Percentiles rank a stretch among this genome's conserved stretches.
Evolutionary conservation across 2,329 filamentous ascomycete species (phyloP).

Genomic region (Talaromyces verruculosus): DNA sequence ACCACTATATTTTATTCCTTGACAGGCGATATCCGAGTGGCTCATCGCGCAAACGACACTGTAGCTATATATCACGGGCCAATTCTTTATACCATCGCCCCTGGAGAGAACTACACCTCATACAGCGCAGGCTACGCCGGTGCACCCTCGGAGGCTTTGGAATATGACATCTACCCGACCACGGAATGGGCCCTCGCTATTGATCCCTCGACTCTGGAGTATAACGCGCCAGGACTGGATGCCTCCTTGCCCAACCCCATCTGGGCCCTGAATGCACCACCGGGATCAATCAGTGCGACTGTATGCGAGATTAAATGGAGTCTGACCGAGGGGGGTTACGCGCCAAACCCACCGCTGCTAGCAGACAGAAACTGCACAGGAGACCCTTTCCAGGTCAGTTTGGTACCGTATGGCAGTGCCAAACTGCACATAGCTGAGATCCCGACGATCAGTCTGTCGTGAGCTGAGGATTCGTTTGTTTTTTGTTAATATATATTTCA

Average conservation of each 20-base stretch:
- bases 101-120: constrained; percentile 33
- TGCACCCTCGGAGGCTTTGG: constrained; percentile 32
- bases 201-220: constrained; percentile 37
- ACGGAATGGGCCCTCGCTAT: constrained; percentile 33
- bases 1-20: constrained; percentile 39
- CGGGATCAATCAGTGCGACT: constrained; percentile 39
- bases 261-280: constrained; percentile 37
- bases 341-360: constrained; percentile 36
- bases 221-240: constrained; percentile 27
- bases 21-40: constrained; percentile 32
- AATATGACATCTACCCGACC: constrained; percentile 39
- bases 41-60: constrained; percentile 44
- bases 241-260: constrained; percentile 27
- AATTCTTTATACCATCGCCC: constrained; percentile 46
- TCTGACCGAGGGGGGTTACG: constrained; percentile 37
- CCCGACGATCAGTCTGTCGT: constrained; percentile 28
- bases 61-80: constrained; percentile 48
- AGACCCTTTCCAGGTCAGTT: constrained; percentile 35
- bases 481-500: constrained; percentile 10
- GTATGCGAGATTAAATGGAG: constrained; percentile 45
- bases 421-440: constrained; percentile 51
- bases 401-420: constrained; percentile 50
- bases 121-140: constrained; percentile 31
- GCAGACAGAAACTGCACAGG: constrained; percentile 38
- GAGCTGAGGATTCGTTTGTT: background rate